phyloP scores from a whole-genome alignment of 2,329 filamentous ascomycete species.

The Fusarium secorum region DNA sequence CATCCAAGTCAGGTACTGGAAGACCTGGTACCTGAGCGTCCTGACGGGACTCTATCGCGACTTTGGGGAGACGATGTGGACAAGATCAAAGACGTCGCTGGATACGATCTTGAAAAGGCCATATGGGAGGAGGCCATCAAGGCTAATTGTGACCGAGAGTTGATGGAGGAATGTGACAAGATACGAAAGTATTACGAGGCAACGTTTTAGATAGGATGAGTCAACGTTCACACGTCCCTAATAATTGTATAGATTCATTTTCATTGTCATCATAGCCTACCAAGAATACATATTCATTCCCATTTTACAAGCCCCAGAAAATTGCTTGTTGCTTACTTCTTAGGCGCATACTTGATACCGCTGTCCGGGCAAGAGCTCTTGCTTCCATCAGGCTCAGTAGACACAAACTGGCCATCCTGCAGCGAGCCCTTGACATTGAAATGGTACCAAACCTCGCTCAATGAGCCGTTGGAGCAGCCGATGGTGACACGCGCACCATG shows the following conservation, averaged over 20 bases:
- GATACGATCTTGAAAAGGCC: constrained; percentile 36
- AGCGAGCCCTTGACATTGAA: constrained; percentile 68
- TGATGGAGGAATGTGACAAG: constrained; percentile 35
- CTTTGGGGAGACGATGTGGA: constrained; percentile 31
- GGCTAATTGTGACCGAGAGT: constrained; percentile 22
- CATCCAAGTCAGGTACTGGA: constrained; percentile 14
- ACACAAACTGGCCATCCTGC: constrained; percentile 67
- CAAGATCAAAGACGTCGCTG: constrained; percentile 19
- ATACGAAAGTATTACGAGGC: constrained; percentile 34
- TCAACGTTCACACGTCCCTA: neutral
- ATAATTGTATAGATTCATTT: neutral
- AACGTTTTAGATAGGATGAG: constrained; percentile 26
- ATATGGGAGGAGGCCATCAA: constrained; percentile 39
- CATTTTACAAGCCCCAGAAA: neutral
- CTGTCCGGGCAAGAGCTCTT: constrained; percentile 63
- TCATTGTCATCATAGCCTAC: neutral
- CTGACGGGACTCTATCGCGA: constrained; percentile 15
- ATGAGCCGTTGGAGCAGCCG: constrained; percentile 57
- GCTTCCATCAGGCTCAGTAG: constrained; percentile 63
- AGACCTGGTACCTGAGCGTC: constrained; percentile 7
- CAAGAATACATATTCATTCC: neutral
- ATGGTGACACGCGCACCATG: constrained; percentile 65
- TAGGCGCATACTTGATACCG: constrained; percentile 44
- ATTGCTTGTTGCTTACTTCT: constrained; percentile 14
- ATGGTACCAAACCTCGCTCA: constrained; percentile 68